Evolutionary conservation across 176 grass and related monocot genomes (phyloP).

Genomic region (Ananas comosus): DNA sequence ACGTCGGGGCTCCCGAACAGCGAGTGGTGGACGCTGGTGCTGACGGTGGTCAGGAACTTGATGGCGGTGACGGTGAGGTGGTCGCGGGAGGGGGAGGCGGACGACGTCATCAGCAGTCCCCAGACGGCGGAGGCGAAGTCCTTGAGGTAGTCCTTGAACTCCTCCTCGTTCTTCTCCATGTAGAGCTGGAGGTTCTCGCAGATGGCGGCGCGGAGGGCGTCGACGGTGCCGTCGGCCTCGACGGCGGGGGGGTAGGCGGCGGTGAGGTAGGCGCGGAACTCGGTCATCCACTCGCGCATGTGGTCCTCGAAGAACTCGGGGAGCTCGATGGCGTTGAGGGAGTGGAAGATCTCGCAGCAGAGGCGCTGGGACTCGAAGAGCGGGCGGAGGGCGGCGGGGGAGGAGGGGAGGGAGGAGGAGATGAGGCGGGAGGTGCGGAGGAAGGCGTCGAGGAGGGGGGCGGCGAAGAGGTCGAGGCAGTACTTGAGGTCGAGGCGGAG

Average conservation of each 20-base stretch:
- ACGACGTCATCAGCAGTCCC: slow-evolving; percentile 56
- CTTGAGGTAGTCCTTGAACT: slow-evolving; percentile 65
- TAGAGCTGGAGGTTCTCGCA: slow-evolving; percentile 94
- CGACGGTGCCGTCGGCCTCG: slow-evolving; percentile 62
- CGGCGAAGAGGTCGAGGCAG: slow-evolving; percentile 69
- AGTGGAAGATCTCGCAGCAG: slow-evolving; percentile 87
- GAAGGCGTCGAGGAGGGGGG: slow-evolving; percentile 77
- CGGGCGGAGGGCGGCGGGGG: slow-evolving; percentile 42
- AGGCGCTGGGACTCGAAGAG: slow-evolving; percentile 77
- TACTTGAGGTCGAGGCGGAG: slow-evolving; percentile 93
- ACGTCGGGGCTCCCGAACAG: slow-evolving; percentile 62
- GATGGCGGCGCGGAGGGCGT: slow-evolving; percentile 57
- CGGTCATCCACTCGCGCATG: slow-evolving; percentile 93
- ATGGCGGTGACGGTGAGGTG: slow-evolving; percentile 81
- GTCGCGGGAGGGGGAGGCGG: slow-evolving; percentile 35
- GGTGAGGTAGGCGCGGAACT: slow-evolving; percentile 72
- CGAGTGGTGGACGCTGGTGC: slow-evolving; percentile 81
- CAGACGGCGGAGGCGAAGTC: slow-evolving; percentile 85
- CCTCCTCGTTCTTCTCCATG: slow-evolving; percentile 98
- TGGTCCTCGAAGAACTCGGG: slow-evolving; percentile 98
- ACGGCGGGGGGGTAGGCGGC: slow-evolving; percentile 43
- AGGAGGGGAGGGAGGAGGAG: slow-evolving; percentile 24
- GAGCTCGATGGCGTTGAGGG: slow-evolving; percentile 87
- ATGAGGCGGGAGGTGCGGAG: slow-evolving; percentile 58
- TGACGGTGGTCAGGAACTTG: slow-evolving; percentile 86